Conservation (phyloP, 192 early-diverging fungal species). For the Coemansia sp. region DNA sequence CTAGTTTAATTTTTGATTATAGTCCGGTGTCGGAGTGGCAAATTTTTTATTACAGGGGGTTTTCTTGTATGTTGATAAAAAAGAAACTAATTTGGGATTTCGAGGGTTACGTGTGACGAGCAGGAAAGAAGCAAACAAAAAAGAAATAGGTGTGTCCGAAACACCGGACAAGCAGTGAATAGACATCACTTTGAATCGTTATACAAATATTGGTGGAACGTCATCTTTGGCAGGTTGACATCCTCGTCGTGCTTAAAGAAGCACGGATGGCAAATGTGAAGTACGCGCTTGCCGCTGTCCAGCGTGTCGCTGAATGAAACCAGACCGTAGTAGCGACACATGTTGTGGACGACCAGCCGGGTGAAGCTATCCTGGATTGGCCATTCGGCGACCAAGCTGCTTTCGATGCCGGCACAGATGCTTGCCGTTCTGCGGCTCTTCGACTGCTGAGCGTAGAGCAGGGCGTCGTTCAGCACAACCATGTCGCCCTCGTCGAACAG, state of each 20-base stretch:
- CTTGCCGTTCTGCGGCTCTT: slow-evolving; percentile 7
- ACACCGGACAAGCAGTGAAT: neutral
- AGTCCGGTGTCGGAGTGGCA: neutral
- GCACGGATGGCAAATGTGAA: slow-evolving; percentile 44
- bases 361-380: slow-evolving; percentile 40
- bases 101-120: too few species aligned
- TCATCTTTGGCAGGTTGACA: slow-evolving; percentile 6
- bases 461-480: slow-evolving; percentile 23
- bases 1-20: neutral
- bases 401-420: slow-evolving; percentile 31
- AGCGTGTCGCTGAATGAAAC: slow-evolving; percentile 40
- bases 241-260: slow-evolving; percentile 24
- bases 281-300: slow-evolving; percentile 19
- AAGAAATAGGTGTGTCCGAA: neutral
- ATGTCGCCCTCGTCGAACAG: slow-evolving; percentile 36
- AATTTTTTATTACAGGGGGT: too few species aligned
- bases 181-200: slow-evolving; percentile 4
- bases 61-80: too few species aligned
- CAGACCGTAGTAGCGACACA: slow-evolving; percentile 50
- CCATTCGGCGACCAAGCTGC: slow-evolving; percentile 37
- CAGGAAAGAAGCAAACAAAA: too few species aligned
- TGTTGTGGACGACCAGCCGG: slow-evolving; percentile 40
- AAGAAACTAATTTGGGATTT: neutral
- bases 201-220: slow-evolving; percentile 34
- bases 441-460: slow-evolving; percentile 9